Evolutionary conservation across 352 stramenopile species (phyloP).

Genomic region (Globisporangium middletonii): DNA sequence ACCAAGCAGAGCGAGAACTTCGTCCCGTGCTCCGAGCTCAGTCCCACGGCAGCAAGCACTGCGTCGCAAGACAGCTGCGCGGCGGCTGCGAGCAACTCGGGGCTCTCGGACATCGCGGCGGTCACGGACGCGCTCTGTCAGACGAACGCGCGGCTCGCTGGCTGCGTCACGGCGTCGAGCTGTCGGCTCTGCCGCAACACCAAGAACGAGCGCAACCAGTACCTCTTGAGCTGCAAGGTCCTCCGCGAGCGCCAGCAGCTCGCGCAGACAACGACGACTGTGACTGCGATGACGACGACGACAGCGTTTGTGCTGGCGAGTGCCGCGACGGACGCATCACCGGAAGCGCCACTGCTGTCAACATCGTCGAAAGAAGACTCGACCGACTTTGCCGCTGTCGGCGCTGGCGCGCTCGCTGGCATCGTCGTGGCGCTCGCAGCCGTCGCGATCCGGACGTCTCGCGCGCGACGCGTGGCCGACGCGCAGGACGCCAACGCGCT

Average conservation of each 20-base stretch:
- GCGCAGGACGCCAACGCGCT: neutral
- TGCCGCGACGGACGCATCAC: no score
- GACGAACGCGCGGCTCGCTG: slow-evolving; percentile 19
- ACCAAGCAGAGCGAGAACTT: slow-evolving; percentile 22
- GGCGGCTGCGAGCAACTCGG: slow-evolving; percentile 18
- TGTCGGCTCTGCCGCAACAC: slow-evolving; percentile 48
- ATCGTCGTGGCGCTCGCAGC: slow-evolving; percentile 13
- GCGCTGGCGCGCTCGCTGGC: neutral
- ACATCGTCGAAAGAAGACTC: neutral
- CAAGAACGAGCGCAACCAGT: slow-evolving; percentile 59
- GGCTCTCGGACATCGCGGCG: slow-evolving; percentile 36
- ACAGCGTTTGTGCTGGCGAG: no score
- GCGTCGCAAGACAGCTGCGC: slow-evolving; percentile 19
- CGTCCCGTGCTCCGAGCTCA: slow-evolving; percentile 14
- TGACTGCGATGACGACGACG: slow-evolving; percentile 1
- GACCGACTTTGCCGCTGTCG: neutral
- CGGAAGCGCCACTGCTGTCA: no score
- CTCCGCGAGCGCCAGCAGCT: slow-evolving; percentile 16
- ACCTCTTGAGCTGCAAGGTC: slow-evolving; percentile 48
- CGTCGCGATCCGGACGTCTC: slow-evolving; percentile 11
- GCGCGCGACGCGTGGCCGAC: neutral
- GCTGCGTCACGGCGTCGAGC: slow-evolving; percentile 34
- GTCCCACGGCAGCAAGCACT: slow-evolving; percentile 7
- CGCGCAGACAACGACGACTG: neutral
- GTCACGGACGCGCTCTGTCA: slow-evolving; percentile 38